Conservation (phyloP, 1,284 basidiomycete genomes). For the Leccinum colubrinum region DNA sequence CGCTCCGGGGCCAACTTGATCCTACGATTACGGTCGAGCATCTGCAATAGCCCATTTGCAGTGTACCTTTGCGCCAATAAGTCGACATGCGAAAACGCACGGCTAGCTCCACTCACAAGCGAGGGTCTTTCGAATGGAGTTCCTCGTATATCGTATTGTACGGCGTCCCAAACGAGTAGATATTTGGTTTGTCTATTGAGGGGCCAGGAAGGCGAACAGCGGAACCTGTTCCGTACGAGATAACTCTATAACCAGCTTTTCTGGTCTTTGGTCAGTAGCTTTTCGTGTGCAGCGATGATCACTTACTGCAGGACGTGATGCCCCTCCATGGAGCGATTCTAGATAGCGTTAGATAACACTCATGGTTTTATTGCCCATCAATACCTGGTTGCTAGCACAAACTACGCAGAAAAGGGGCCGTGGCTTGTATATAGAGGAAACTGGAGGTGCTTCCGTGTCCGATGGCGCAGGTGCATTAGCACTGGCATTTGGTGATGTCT, state of each 20-base stretch:
- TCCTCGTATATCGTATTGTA: conserved; percentile 97
- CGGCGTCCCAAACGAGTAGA: conserved; percentile 97
- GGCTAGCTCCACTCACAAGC: conserved; percentile 58
- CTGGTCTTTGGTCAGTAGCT: conserved; percentile 37
- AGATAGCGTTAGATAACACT: conserved; percentile 19
- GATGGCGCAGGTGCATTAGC: conserved; percentile 5
- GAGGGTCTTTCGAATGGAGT: conserved; percentile 81
- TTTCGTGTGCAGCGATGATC: not conserved
- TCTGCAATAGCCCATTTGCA: conserved; percentile 95
- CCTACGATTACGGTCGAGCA: conserved; percentile 95
- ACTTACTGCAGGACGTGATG: conserved; percentile 88
- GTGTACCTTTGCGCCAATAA: conserved; percentile 63
- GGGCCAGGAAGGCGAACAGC: conserved; percentile 96
- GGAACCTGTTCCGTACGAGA: conserved; percentile 95
- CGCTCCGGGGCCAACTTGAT: conserved; percentile 94
- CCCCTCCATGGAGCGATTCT: conserved; percentile 99
- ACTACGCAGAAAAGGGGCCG: conserved; percentile 94
- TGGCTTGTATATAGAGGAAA: conserved; percentile 45
- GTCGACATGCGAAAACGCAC: conserved; percentile 6
- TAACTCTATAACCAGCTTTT: conserved; percentile 88
- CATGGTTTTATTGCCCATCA: conserved; percentile 20
- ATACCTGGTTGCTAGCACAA: conserved; percentile 95
- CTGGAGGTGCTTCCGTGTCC: conserved; percentile 11
- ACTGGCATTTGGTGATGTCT: conserved; percentile 12
- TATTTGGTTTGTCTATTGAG: conserved; percentile 96